Evolutionary conservation across 2,329 filamentous ascomycete species (phyloP).

Genomic region (Pseudodiploospora longispora): DNA sequence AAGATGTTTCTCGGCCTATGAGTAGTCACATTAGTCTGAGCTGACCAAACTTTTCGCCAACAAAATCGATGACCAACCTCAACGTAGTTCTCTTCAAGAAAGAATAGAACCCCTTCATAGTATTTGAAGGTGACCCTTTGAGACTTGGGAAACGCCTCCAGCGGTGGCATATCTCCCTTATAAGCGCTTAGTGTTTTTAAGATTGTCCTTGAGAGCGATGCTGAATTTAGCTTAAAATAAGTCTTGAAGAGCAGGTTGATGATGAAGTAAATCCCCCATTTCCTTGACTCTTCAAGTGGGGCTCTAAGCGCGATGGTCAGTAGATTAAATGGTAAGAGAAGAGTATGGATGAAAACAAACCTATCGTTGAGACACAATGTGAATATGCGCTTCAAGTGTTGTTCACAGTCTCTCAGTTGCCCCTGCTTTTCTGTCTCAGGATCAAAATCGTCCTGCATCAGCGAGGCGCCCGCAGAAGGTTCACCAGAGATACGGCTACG

Average conservation of each 20-base stretch:
- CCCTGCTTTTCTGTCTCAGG: constrained; percentile 69
- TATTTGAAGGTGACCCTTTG: constrained; percentile 96
- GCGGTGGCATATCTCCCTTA: constrained; percentile 67
- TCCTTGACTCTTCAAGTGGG: constrained; percentile 78
- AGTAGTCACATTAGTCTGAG: neutral
- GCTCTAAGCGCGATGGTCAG: constrained; percentile 43
- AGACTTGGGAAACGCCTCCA: constrained; percentile 75
- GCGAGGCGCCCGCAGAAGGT: constrained; percentile 29
- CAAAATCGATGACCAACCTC: constrained; percentile 41
- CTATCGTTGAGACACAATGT: constrained; percentile 83
- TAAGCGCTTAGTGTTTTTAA: constrained; percentile 75
- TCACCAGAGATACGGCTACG: constrained; percentile 31
- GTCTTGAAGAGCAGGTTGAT: constrained; percentile 97
- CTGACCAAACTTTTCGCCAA: neutral
- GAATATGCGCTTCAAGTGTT: constrained; percentile 87
- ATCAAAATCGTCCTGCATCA: constrained; percentile 75
- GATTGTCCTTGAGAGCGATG: constrained; percentile 83
- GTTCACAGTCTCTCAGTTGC: constrained; percentile 82
- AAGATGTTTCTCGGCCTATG: constrained; percentile 69
- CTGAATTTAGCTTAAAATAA: constrained; percentile 90
- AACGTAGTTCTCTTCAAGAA: constrained; percentile 87
- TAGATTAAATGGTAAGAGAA: neutral
- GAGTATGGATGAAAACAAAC: constrained; percentile 37
- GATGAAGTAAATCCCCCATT: constrained; percentile 96
- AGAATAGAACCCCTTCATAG: constrained; percentile 87